Base-by-base conservation (phyloP, 805 yeast species). In the Starmerella asiatica region DNA sequence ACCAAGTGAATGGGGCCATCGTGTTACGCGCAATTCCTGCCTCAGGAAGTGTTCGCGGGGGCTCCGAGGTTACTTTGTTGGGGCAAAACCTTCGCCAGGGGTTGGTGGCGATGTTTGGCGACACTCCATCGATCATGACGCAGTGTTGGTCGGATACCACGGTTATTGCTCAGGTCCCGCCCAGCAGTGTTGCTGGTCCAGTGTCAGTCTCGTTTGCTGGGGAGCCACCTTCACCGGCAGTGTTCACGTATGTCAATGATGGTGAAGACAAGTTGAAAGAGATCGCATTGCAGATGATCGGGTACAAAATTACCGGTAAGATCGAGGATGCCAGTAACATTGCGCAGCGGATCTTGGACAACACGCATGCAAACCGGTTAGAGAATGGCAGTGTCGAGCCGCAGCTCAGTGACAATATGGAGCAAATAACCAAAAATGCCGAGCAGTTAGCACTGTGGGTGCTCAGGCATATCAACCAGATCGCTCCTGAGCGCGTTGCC, bases 61-160 rank as follows among this genome's bases (percentile, higher is more conserved):
- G 98, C 15, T 78, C 86, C 32, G 99, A 91, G 58, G 82, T 91
- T 6, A 91, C 98, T 0, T 63, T 91, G 36, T 64, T 91, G 32
- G 98, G 98, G 2, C 70, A 76, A 36, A 81, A 84, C 43, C 91
- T 91, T 67, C 75, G 77, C 39, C 80, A 79, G 15, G 94, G 93
- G 0, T 63, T 88, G 42, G 65, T 67, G 19, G 94, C 88, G 14
- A 79, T 79, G 59, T 91, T 91, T 61, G 98, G 98, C 26, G 75
- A 61, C 11, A 45, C 47, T 35, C 45, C 48, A 11, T 60, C 67
- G 2, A 49, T 54, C 11, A 79, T 91, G 3, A 84, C 96, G 0
- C 94, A 85, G 54, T 86, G 94, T 60, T 91, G 98, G 98, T 82
- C 93, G 34, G 91, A 81, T 29, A 71, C 91, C 1, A 91, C 98